Percentiles rank a stretch among this genome's conserved stretches.
Conservation (phyloP, 331 rosid genomes). For the Ulmus americana region DNA sequence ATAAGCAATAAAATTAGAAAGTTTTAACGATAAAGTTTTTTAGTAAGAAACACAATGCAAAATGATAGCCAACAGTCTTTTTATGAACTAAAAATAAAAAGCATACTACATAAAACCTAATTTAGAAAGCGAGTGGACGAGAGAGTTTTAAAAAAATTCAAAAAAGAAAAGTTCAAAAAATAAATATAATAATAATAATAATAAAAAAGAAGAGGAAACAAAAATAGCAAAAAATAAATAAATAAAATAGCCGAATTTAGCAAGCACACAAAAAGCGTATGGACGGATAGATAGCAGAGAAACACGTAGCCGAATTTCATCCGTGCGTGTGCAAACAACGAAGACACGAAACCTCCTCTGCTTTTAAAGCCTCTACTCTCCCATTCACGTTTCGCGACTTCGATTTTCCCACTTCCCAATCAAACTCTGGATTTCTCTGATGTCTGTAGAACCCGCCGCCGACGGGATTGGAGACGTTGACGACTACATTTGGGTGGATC, state of each 20-base stretch:
- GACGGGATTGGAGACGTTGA: constrained; percentile 57
- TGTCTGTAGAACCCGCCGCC: constrained; percentile 39
- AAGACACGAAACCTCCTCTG: constrained; percentile 40
- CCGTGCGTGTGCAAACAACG: constrained; percentile 53
- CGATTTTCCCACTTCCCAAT: neutral
- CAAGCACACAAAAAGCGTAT: neutral
- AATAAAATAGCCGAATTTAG: no score
- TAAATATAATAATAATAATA: neutral
- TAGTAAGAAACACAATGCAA: no score
- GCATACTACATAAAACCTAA: no score
- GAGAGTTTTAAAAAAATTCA: neutral
- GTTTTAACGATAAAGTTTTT: no score
- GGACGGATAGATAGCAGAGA: neutral
- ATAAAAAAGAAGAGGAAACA: no score
- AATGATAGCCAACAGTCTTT: no score
- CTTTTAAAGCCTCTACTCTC: constrained; percentile 36
- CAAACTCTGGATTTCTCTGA: constrained; percentile 7
- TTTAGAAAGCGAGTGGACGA: no score
- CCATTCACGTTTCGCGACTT: neutral
- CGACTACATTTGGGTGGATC: constrained; percentile 60
- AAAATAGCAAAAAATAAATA: no score
- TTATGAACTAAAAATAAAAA: no score
- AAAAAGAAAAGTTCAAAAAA: neutral
- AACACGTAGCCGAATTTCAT: constrained; percentile 71
- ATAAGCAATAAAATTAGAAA: no score